phyloP scores from a whole-genome alignment of 208 protist species.

The Plasmodiophora brassicae region DNA sequence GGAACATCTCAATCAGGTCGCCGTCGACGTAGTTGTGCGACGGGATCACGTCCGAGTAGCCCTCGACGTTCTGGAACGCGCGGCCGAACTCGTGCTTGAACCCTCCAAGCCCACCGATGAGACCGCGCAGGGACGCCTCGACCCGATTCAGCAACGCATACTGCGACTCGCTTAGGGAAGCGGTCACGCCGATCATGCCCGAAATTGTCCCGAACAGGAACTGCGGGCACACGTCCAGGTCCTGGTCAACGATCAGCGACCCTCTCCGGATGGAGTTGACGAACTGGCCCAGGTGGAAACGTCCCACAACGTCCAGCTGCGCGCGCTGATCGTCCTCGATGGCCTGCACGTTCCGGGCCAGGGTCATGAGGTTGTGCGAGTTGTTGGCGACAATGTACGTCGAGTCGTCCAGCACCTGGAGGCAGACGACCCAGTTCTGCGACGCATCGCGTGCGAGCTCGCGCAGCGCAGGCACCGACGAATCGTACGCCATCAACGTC shows the following conservation, averaged over 20 bases:
- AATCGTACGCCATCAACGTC: neutral
- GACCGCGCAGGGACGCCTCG: neutral
- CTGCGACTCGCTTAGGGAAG: conserved; percentile 47
- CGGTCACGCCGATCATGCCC: conserved; percentile 66
- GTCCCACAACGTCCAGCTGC: conserved; percentile 56
- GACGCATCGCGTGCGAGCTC: neutral
- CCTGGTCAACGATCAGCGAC: conserved; percentile 54
- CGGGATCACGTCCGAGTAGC: neutral
- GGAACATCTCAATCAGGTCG: conserved; percentile 68
- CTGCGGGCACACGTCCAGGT: conserved; percentile 38
- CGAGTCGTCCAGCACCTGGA: conserved; percentile 57
- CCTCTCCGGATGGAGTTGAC: conserved; percentile 59
- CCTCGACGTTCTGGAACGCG: conserved; percentile 56
- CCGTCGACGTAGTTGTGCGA: conserved; percentile 65
- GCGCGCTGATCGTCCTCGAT: conserved; percentile 61
- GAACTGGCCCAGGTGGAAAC: conserved; percentile 65
- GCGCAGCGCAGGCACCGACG: neutral
- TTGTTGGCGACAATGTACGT: conserved; percentile 63
- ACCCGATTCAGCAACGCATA: conserved; percentile 47
- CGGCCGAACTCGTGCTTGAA: conserved; percentile 63
- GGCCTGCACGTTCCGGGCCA: conserved; percentile 56
- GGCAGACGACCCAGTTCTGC: neutral
- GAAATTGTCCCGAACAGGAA: conserved; percentile 60
- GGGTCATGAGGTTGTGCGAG: conserved; percentile 61
- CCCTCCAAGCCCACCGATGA: conserved; percentile 62